Evolutionary conservation across 1,139 yeast species (phyloP).

Genomic region (Zygoascus meyerae): DNA sequence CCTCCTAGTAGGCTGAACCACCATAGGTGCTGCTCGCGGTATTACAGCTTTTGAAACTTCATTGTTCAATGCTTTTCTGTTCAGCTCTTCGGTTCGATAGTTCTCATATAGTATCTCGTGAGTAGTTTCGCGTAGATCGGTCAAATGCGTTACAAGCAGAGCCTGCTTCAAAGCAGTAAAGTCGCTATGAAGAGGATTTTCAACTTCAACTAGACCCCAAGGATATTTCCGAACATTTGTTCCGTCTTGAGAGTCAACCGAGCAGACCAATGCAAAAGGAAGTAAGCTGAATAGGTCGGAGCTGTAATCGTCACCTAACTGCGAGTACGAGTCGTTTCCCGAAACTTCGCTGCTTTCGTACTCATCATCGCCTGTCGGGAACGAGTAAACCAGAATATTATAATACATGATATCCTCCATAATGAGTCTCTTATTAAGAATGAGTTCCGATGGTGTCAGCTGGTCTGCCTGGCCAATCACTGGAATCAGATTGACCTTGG

Average conservation of each 20-base stretch:
- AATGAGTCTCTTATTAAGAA: constrained; percentile 55
- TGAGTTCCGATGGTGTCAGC: constrained; percentile 67
- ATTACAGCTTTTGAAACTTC: neutral
- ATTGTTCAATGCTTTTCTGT: constrained; percentile 27
- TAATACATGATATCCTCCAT: constrained; percentile 71
- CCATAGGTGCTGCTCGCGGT: neutral
- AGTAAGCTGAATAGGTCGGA: constrained; percentile 35
- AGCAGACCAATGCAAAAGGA: constrained; percentile 84
- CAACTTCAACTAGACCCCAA: constrained; percentile 87
- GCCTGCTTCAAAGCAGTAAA: constrained; percentile 72
- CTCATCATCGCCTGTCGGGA: constrained; percentile 62
- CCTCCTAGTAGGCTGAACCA: too few relatives aligned
- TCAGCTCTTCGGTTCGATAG: constrained; percentile 83
- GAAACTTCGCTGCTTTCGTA: constrained; percentile 36
- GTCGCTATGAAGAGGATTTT: constrained; percentile 75
- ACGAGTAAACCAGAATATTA: constrained; percentile 77
- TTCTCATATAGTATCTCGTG: constrained; percentile 87
- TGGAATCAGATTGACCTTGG: constrained; percentile 79
- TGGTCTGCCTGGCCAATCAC: constrained; percentile 82
- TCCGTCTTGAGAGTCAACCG: constrained; percentile 62
- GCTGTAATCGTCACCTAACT: neutral
- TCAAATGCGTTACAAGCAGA: constrained; percentile 75
- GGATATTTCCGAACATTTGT: constrained; percentile 71
- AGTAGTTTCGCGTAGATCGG: constrained; percentile 85
- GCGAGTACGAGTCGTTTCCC: neutral